Base-by-base conservation (phyloP, 352 stramenopile genomes). In the Globisporangium nodosum region DNA sequence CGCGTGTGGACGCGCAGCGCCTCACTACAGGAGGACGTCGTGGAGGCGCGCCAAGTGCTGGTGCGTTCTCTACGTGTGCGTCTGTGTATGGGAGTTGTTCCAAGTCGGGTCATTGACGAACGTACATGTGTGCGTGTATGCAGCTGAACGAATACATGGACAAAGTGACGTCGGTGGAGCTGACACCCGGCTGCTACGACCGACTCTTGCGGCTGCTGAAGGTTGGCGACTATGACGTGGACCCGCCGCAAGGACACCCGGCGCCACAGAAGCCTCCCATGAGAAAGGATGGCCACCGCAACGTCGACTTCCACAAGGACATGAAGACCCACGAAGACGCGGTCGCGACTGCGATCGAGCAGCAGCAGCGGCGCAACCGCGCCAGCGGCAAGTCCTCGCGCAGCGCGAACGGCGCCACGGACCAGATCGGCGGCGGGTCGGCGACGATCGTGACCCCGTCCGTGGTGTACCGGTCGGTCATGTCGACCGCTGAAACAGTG, bases 121-220 rank as follows among this genome's bases (percentile, higher is more conserved):
- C 24, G 24, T 27, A 27, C 24, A 27, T 27, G 21, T 24, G 21
- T 27, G 24, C 48, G 9, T 54, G 5, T 5, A 33, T 61, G 54
- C 45, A 87, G 76, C 56, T 90, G 7, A 86, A 90, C 50, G 78
- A 92, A 50, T 90, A 73, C 54, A 90, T 92, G 75, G 70, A 78
- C 31, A 69, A 83, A 39, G 58, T 88, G 35, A 75, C 58, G 40
- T 61, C 52, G 13, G 65, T 61, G 24, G 64, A 83, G 18, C 56
- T 92, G 53, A 74, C 76, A 13, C 52, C 67, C 13, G 48, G 56
- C 9, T 79, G 64, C 31, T 69, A 85, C 13, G 64, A 87, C 42
- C 58, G 58, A n/a, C 59, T 92, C 4, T 49, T 83, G 49, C 74
- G 83, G 50, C 49, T 92, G 43, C 65, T 92, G 50, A 70, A 82